A percentile compares a stretch with the other conserved stretches of the same genome.
phyloP scores from a whole-genome alignment of 768 basidiomycete genomes.

The Mycena olivaceomarginata region DNA sequence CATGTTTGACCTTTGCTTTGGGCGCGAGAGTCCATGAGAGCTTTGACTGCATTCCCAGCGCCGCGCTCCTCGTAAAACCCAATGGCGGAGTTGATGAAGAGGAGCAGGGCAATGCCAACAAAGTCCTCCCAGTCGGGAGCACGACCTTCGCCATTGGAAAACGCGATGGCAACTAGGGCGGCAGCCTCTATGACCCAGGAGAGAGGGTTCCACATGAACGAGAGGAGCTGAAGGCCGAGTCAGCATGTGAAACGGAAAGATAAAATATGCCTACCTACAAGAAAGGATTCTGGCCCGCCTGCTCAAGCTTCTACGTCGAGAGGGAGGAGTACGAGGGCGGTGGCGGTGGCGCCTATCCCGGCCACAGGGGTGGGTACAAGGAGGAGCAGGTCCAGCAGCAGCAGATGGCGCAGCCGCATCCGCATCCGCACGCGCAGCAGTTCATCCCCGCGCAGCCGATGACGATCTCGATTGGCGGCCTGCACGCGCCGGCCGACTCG shows the following conservation, averaged over 20 bases:
- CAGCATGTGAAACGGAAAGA: slow-evolving; percentile 7
- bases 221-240: slow-evolving; percentile 76
- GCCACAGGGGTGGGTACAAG: no score
- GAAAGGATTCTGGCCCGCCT: slow-evolving; percentile 92
- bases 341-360: no score
- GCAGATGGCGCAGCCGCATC: no score
- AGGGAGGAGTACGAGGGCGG: no score
- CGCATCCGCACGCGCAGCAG: no score
- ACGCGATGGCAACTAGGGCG: slow-evolving; percentile 93
- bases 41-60: slow-evolving; percentile 99
- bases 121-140: slow-evolving; percentile 99
- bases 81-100: slow-evolving; percentile 96
- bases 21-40: slow-evolving; percentile 99
- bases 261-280: slow-evolving; percentile 77
- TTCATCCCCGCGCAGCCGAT: no score
- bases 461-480: no score
- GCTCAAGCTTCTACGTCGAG: no score
- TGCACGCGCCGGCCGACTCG: slow-evolving; percentile 64
- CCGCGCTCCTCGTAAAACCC: slow-evolving; percentile 99
- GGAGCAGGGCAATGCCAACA: slow-evolving; percentile 93
- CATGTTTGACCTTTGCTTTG: slow-evolving; percentile 95
- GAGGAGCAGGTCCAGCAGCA: no score
- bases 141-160: slow-evolving; percentile 91
- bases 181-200: slow-evolving; percentile 99
- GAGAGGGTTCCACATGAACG: slow-evolving; percentile 99